Base-by-base conservation (phyloP, 1,284 basidiomycete genomes). In the Melampsora larici-populina region DNA sequence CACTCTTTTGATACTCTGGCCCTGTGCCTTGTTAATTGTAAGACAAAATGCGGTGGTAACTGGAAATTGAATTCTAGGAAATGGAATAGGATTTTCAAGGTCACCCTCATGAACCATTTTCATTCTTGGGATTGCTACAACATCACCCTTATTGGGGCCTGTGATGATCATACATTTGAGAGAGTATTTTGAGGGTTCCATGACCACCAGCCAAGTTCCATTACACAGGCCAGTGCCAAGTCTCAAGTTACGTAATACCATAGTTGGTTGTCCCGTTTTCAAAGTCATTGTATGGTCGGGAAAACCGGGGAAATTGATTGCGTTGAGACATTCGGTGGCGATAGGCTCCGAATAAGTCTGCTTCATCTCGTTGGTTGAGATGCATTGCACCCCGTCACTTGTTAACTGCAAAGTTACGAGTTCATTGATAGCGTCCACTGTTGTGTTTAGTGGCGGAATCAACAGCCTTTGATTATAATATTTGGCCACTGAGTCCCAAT, bases 11-110 rank as follows among this genome's bases (percentile, higher is more conserved):
- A 84, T 80, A 13, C 85, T 86, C 78, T 87, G 86, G 0, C 87
- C 86, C 80, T 87, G 86, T 0, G 84, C 51, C 74, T 86, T 86
- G 80, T 87, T 86, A 79, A 87, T 85, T 9, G 83, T 84, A 69
- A 86, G 83, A 7, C 84, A 82, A 82, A 86, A 86, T 9, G 85
- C 85, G 0, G 86, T 81, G 0, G 81, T 80, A 0, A 86, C 79
- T n/a, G n/a, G n/a, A n/a, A n/a, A n/a, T n/a, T n/a, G n/a, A n/a
- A n/a, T n/a, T n/a, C n/a, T n/a, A n/a, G 15, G 86, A 85, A 80
- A 86, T 86, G 78, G 86, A 85, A 2, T 78, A 78, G 29, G n/a
- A 43, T 62, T 31, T 1, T 36, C 55, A 8, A 40, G 17, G 4
- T 40, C 21, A 18, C 31, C 70, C 33, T 33, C 6, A 43, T 60